These are phyloP conservation scores for Crotalaria pallida DNA, from an alignment of 306 rosid species.

Conservation along the genomic window DNA sequence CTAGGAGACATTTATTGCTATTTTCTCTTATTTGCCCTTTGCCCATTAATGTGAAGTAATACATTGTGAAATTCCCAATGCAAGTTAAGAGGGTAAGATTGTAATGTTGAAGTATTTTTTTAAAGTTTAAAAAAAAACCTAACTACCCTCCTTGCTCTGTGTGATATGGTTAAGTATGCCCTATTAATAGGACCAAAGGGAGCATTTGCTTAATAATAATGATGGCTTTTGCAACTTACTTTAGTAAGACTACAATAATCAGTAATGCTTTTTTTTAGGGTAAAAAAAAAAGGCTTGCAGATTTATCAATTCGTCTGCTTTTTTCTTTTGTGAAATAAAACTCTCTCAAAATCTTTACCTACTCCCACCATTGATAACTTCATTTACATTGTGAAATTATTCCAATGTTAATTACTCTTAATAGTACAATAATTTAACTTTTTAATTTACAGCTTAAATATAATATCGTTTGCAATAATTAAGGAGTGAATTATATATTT, in stretches of 20 bases:
- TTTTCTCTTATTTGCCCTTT: no score
- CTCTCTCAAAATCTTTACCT: background rate
- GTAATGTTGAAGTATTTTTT: no score
- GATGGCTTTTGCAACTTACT: background rate
- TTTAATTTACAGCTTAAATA: background rate
- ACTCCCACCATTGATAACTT: background rate
- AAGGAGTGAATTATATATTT: background rate
- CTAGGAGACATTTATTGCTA: no score
- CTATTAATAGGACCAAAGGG: no score
- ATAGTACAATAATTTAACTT: no score
- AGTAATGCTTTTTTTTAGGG: background rate
- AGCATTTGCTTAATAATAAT: no score
- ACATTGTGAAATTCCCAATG: no score
- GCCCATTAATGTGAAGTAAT: no score
- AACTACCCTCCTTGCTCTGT: no score
- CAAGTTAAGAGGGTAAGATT: no score
- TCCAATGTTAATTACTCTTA: background rate
- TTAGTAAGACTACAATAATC: background rate
- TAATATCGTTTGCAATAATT: background rate
- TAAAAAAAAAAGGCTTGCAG: background rate
- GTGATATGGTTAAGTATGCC: no score
- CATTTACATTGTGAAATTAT: background rate
- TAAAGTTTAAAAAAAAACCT: no score
- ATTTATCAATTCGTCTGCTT: background rate
- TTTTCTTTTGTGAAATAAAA: background rate